These are phyloP conservation scores for Lachancea dasiensis DNA, from an alignment of 805 yeast species.

Conservation along the genomic window DNA sequence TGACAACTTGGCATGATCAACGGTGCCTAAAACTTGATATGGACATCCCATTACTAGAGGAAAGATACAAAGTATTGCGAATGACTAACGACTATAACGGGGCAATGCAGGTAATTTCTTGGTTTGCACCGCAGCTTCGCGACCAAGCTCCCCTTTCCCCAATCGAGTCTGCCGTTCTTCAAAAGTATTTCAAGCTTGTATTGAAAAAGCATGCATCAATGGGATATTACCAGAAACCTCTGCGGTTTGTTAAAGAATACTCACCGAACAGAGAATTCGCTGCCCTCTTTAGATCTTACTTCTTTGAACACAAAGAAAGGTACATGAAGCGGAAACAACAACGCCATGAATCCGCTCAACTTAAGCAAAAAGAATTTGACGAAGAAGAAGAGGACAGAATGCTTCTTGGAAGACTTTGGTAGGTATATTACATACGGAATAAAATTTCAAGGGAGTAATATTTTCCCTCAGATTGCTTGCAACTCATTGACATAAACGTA, in stretches of 20 bases:
- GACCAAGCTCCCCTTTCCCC: slow-evolving; percentile 8
- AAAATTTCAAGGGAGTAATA: no score
- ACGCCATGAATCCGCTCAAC: neutral
- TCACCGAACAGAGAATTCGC: slow-evolving; percentile 14
- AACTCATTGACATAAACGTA: slow-evolving; percentile 75
- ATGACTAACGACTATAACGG: slow-evolving; percentile 16
- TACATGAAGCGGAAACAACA: slow-evolving; percentile 7
- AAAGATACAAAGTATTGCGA: slow-evolving; percentile 14
- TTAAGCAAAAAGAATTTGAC: slow-evolving; percentile 13
- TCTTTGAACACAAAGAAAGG: slow-evolving; percentile 7
- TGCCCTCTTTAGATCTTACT: slow-evolving; percentile 12
- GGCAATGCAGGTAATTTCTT: slow-evolving; percentile 16
- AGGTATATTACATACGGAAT: no score
- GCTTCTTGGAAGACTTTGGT: slow-evolving; percentile 31
- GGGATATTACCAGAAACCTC: slow-evolving; percentile 12
- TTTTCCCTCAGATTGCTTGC: slow-evolving; percentile 1
- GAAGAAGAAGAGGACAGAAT: slow-evolving; percentile 27
- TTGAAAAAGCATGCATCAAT: slow-evolving; percentile 16
- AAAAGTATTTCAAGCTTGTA: slow-evolving; percentile 20
- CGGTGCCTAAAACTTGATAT: slow-evolving; percentile 14
- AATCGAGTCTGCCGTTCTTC: slow-evolving; percentile 12
- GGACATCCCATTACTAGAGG: slow-evolving; percentile 16
- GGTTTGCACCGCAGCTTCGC: slow-evolving; percentile 11
- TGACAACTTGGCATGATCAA: slow-evolving; percentile 23
- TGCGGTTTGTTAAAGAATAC: slow-evolving; percentile 23